Evolutionary conservation across 2,329 filamentous ascomycete species (phyloP).

Genomic region (Fusarium papillatum): DNA sequence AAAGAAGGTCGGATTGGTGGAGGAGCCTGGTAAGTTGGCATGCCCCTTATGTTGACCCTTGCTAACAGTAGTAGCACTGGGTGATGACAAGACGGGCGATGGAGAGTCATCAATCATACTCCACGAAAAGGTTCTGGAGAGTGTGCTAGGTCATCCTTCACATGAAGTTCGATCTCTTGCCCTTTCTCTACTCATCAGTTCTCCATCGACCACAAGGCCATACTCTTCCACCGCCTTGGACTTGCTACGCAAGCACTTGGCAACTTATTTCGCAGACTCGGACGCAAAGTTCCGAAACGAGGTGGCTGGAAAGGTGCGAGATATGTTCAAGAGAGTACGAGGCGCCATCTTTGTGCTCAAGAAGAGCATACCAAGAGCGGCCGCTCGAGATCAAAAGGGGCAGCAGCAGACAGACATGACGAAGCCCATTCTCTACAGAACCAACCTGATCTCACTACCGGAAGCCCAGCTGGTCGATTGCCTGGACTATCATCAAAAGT

Average conservation of each 20-base stretch:
- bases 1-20: slow-evolving; percentile 78
- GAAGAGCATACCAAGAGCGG: slow-evolving; percentile 55
- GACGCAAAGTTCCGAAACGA: slow-evolving; percentile 91
- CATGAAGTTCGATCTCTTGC: slow-evolving; percentile 82
- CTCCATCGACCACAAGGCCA: slow-evolving; percentile 80
- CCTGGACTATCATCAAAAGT: slow-evolving; percentile 68
- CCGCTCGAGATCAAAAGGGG: slow-evolving; percentile 52
- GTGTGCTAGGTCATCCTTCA: slow-evolving; percentile 68
- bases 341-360: slow-evolving; percentile 72
- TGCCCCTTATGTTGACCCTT: background rate
- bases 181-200: slow-evolving; percentile 83
- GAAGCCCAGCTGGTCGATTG: slow-evolving; percentile 53
- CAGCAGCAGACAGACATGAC: slow-evolving; percentile 28
- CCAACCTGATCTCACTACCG: slow-evolving; percentile 56
- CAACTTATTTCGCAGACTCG: slow-evolving; percentile 83
- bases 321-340: slow-evolving; percentile 82
- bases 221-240: slow-evolving; percentile 74
- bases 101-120: slow-evolving; percentile 50
- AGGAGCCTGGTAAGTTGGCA: slow-evolving; percentile 69
- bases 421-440: slow-evolving; percentile 52
- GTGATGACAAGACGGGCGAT: slow-evolving; percentile 26
- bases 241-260: slow-evolving; percentile 75
- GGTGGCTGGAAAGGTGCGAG: slow-evolving; percentile 79
- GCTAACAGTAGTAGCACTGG: slow-evolving; percentile 47
- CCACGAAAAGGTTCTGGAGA: slow-evolving; percentile 61